Base-by-base conservation (phyloP, 2,329 filamentous ascomycete genomes). In the Magnaporthiopsis rhizophila region DNA sequence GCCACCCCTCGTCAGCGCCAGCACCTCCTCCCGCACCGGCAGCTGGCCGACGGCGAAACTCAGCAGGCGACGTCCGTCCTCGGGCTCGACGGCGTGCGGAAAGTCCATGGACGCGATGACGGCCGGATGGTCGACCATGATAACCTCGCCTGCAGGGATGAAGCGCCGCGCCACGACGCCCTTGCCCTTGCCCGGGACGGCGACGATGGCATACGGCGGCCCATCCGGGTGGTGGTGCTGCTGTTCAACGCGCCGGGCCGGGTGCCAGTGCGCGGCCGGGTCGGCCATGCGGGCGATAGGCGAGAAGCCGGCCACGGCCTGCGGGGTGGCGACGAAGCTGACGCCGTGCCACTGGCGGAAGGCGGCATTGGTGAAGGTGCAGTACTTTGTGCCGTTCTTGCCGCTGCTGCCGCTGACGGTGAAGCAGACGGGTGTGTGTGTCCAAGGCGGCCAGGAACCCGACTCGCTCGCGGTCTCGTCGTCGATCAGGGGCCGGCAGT, bases 141-240 rank as follows among this genome's bases (percentile, higher is more conserved):
- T 65, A 5, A 74, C 68, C 61, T 74, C 72, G 12, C 72, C 74
- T 58, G 69, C 68, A 3, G 59, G 64, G 60, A 77, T 75, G 13
- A 65, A 67, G n/a, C 69, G 68, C 15, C 67, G 70, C 1, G 74
- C 75, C 15, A 76, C 59, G 3, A 73, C 71, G 11, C 75, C 75
- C 15, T 70, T 65, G 0, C 73, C 75, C 61, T 73, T 74, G 0
- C 70, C 72, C 1, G 69, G 68, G 0, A 73, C 67, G 5, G 71
- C 67, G 30, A 65, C 57, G 45, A 75, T 62, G 24, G 68, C 65
- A 65, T 74, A 76, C 0, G 71, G 67, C 11, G 68, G 65, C 38
- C 65, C 65, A 12, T 59, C 60, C 15, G 68, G 30, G 18, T 65
- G 58, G 50, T 65, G 59, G 21, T 63, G 62, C 24, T 38, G 45